Evolutionary conservation across 495 filamentous ascomycete genomes (phyloP).

Genomic region (Penicillium herquei): DNA sequence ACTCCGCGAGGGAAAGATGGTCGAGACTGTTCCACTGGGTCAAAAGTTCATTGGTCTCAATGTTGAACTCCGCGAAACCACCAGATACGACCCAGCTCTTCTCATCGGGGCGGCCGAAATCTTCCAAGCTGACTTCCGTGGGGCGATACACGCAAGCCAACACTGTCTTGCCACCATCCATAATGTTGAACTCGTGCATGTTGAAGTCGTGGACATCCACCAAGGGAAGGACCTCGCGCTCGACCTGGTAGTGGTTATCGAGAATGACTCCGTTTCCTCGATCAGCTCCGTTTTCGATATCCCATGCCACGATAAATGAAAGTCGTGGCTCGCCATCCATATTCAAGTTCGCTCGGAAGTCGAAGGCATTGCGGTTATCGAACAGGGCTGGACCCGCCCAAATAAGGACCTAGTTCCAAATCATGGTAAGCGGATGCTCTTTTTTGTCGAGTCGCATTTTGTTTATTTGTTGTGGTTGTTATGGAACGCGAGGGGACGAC

Average conservation of each 20-base stretch:
- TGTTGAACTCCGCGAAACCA: conserved; percentile 48
- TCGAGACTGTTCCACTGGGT: conserved; percentile 48
- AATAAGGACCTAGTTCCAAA: conserved; percentile 28
- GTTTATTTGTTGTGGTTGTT: neutral
- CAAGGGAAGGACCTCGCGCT: conserved; percentile 37
- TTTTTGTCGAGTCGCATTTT: neutral
- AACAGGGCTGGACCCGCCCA: conserved; percentile 40
- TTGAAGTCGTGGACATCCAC: conserved; percentile 42
- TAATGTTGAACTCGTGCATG: conserved; percentile 51
- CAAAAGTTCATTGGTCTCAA: conserved; percentile 43
- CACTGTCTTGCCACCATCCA: conserved; percentile 38
- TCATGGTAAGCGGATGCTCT: conserved; percentile 1
- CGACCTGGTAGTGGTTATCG: conserved; percentile 34
- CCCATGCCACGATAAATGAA: conserved; percentile 47
- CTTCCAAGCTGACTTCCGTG: conserved; percentile 37
- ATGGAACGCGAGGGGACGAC: neutral
- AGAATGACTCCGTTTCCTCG: conserved; percentile 36
- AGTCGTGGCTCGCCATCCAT: conserved; percentile 39
- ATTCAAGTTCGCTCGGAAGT: conserved; percentile 40
- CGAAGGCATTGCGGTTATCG: conserved; percentile 37
- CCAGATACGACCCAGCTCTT: conserved; percentile 38
- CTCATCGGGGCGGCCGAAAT: conserved; percentile 43
- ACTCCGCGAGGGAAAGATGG: conserved; percentile 41
- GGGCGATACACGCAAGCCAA: conserved; percentile 51
- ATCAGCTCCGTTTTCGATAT: conserved; percentile 28